Conservation (phyloP, 192 early-diverging fungal genomes). For the Gonapodya prolifera region DNA sequence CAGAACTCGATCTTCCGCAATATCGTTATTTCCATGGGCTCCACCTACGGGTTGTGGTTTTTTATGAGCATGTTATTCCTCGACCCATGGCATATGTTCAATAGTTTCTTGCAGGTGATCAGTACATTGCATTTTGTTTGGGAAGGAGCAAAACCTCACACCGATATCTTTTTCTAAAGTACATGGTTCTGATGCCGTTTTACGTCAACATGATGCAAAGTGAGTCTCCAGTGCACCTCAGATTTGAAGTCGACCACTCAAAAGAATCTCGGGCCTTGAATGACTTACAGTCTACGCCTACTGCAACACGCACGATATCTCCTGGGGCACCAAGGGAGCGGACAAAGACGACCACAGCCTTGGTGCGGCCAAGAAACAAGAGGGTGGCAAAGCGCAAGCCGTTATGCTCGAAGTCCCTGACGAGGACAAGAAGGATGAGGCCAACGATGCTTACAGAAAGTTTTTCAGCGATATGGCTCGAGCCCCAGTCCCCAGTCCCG, state of each 20-base stretch:
- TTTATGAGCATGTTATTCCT: conserved; percentile 44
- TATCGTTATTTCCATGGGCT: conserved; percentile 37
- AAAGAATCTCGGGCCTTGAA: background rate
- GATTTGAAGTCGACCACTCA: background rate
- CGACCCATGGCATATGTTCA: conserved; percentile 72
- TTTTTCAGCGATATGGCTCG: conserved; percentile 45
- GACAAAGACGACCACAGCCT: conserved; percentile 8
- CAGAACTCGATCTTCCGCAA: conserved; percentile 32
- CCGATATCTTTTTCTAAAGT: background rate
- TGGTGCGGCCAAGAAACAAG: background rate
- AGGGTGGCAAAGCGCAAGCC: background rate
- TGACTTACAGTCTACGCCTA: no score
- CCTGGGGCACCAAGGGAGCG: conserved; percentile 37
- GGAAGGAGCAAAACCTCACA: no score
- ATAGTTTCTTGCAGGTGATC: conserved; percentile 52
- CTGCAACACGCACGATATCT: conserved; percentile 74
- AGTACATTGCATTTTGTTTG: conserved; percentile 12
- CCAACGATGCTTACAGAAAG: conserved; percentile 13
- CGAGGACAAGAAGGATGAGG: background rate
- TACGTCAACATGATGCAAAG: background rate
- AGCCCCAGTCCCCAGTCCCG: conserved; percentile 14
- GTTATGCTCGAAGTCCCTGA: background rate
- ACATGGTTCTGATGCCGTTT: background rate
- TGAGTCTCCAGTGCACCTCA: background rate
- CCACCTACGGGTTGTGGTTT: conserved; percentile 59